Percentiles rank a stretch among this genome's conserved stretches.
These are phyloP conservation scores for Raphanus sativus DNA, from an alignment of 345 rosid genomes.

Conservation along the genomic window DNA sequence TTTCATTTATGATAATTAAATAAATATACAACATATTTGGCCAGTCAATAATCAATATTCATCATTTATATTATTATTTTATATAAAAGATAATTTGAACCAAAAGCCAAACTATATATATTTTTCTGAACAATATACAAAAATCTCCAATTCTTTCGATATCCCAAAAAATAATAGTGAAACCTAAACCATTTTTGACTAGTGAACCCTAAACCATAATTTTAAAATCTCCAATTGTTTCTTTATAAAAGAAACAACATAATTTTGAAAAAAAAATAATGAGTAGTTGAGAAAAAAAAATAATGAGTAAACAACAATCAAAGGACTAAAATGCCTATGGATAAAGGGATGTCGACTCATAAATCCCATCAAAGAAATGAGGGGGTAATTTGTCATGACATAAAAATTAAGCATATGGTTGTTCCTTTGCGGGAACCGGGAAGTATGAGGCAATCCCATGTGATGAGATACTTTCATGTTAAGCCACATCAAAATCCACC, in stretches of 20 bases:
- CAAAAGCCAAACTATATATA: background rate
- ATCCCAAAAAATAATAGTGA: background rate
- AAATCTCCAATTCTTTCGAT: background rate
- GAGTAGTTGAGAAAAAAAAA: background rate
- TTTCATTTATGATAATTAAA: background rate
- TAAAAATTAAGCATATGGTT: conserved; percentile 29
- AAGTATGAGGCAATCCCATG: conserved; percentile 41
- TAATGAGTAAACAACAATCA: background rate
- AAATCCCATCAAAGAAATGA: conserved; percentile 34
- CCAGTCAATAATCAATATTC: background rate
- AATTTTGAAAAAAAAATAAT: background rate
- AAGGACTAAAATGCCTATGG: background rate
- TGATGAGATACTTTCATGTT: conserved; percentile 32
- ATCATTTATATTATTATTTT: background rate
- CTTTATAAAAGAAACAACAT: background rate
- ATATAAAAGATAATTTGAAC: background rate
- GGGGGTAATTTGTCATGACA: conserved; percentile 27
- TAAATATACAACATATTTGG: background rate
- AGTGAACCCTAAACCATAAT: background rate
- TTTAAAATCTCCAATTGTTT: background rate
- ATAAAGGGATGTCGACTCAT: conserved; percentile 8
- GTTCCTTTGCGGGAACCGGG: conserved; percentile 38
- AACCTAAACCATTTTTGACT: background rate
- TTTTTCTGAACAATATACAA: background rate
- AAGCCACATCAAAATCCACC: conserved; percentile 28